These are phyloP conservation scores for Kewa caespitosa DNA, from an alignment of 179 eudicot species.

Conservation along the genomic window DNA sequence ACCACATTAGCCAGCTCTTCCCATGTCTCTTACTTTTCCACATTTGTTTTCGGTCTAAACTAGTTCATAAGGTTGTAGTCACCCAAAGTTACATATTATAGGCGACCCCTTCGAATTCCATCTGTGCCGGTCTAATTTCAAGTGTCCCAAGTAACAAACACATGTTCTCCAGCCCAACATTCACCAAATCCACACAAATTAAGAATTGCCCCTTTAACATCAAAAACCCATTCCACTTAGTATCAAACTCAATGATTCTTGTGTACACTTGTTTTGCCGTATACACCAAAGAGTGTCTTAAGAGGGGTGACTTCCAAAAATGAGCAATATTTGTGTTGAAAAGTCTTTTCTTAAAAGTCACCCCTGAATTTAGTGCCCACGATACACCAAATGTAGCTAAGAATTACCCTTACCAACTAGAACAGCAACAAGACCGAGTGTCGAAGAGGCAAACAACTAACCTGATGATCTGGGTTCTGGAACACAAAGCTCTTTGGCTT, in stretches of 20 bases:
- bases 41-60: too few species aligned
- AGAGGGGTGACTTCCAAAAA: too few species aligned
- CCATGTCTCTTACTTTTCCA: too few species aligned
- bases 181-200: not conserved
- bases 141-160: not conserved
- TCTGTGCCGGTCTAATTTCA: not conserved
- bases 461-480: conserved; percentile 99
- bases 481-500: conserved; percentile 92
- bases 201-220: not conserved
- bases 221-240: too few species aligned
- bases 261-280: too few species aligned
- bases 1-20: not conserved
- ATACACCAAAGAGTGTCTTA: too few species aligned
- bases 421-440: not conserved
- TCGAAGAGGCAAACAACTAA: conserved; percentile 27
- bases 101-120: not conserved
- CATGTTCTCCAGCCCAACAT: not conserved
- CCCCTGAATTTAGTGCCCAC: too few species aligned
- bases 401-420: not conserved
- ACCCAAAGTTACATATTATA: not conserved
- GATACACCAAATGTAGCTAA: not conserved
- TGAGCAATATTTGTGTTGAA: too few species aligned
- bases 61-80: too few species aligned
- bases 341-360: too few species aligned
- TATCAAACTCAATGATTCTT: too few species aligned